These are phyloP conservation scores for Fraxinus baroniana DNA, from an alignment of 305 asterid species.

Conservation along the genomic window DNA sequence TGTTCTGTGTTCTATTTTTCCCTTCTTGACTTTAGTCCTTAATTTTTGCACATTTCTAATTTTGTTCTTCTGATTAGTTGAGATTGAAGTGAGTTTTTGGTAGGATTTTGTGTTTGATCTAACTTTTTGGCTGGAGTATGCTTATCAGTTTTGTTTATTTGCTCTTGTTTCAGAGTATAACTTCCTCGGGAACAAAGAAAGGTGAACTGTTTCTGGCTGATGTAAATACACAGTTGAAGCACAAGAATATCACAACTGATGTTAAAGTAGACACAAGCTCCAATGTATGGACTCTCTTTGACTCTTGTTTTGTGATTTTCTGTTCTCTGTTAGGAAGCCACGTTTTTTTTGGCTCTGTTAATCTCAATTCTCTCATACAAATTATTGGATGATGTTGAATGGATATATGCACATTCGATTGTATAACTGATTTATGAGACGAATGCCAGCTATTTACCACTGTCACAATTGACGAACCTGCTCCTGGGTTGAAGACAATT, in stretches of 20 bases:
- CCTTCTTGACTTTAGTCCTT: neutral
- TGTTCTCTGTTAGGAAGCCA: neutral
- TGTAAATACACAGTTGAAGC: conserved; percentile 57
- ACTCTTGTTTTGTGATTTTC: neutral
- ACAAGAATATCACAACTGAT: conserved; percentile 57
- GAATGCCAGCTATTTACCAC: conserved; percentile 49
- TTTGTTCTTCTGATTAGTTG: neutral
- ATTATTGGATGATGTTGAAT: neutral
- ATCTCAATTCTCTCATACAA: neutral
- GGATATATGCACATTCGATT: neutral
- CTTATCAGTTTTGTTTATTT: neutral
- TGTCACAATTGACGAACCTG: conserved; percentile 52
- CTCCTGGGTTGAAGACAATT: conserved; percentile 66
- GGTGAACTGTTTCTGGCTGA: conserved; percentile 60
- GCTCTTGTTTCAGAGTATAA: conserved; percentile 35
- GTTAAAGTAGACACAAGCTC: conserved; percentile 60
- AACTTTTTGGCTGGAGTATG: neutral
- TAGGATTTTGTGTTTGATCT: neutral
- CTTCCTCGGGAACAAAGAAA: conserved; percentile 53
- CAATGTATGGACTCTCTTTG: conserved; percentile 35
- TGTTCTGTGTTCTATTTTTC: neutral
- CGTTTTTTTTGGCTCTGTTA: neutral
- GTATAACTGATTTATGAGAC: neutral
- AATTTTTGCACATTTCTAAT: neutral
- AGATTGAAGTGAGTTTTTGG: neutral